Evolutionary conservation across 2,329 filamentous ascomycete genomes (phyloP).

Genomic region (Tolypocladium ovalisporum): DNA sequence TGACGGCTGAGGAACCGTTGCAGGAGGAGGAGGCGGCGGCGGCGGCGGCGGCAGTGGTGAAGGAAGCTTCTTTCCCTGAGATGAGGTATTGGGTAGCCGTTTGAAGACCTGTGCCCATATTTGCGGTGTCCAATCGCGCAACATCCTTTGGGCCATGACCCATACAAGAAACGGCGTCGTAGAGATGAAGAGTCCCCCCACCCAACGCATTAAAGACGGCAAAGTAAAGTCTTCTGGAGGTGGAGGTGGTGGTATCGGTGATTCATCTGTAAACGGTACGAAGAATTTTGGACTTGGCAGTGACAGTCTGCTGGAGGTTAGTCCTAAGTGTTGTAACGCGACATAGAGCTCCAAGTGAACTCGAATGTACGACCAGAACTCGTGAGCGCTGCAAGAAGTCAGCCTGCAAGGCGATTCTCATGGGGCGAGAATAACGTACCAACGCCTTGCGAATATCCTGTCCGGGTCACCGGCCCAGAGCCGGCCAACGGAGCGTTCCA

Average conservation of each 20-base stretch:
- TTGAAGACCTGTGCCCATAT: constrained; percentile 28
- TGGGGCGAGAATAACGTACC: constrained; percentile 12
- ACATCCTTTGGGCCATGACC: constrained; percentile 29
- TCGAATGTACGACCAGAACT: constrained; percentile 30
- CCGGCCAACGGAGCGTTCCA: constrained; percentile 14
- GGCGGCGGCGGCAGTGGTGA: constrained; percentile 9
- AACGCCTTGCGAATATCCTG: constrained; percentile 11
- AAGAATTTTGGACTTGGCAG: constrained; percentile 40
- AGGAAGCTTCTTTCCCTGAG: constrained; percentile 12
- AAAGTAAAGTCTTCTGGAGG: constrained; percentile 25
- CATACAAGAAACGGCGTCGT: constrained; percentile 36
- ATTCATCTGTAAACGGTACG: constrained; percentile 40
- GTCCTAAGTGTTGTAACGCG: constrained; percentile 39
- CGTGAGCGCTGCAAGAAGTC: constrained; percentile 13
- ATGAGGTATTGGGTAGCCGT: constrained; percentile 27
- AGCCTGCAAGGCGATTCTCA: constrained; percentile 1
- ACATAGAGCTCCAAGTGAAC: constrained; percentile 41
- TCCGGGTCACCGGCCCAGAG: constrained; percentile 14
- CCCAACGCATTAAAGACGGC: constrained; percentile 31
- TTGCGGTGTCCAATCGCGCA: constrained; percentile 21
- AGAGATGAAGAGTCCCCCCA: constrained; percentile 28
- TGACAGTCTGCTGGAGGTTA: constrained; percentile 28
- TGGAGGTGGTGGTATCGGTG: constrained; percentile 37
- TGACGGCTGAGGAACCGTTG: background rate
- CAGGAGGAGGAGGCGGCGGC: constrained; percentile 2